Evolutionary conservation across 768 basidiomycete genomes (phyloP).

Genomic region (Pulveroboletus sp.): DNA sequence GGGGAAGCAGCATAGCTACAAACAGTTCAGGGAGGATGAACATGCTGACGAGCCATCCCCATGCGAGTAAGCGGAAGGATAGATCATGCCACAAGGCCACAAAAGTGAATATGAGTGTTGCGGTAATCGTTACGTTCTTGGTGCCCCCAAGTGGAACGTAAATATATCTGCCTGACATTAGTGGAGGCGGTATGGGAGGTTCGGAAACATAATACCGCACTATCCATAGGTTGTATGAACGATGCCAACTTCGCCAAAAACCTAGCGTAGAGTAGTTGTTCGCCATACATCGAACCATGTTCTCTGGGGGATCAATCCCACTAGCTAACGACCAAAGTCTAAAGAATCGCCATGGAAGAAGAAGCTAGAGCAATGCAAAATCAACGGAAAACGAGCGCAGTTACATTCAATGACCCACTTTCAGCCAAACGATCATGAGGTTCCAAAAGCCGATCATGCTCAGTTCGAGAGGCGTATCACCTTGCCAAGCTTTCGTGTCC

Average conservation of each 20-base stretch:
- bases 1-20: constrained; percentile 56
- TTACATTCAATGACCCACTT: constrained; percentile 46
- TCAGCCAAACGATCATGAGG: constrained; percentile 91
- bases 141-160: constrained; percentile 89
- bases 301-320: constrained; percentile 92
- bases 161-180: constrained; percentile 63
- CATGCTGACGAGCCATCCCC: constrained; percentile 93
- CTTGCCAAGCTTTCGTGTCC: constrained; percentile 76
- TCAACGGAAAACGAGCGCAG: not conserved
- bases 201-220: constrained; percentile 52
- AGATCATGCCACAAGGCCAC: constrained; percentile 98
- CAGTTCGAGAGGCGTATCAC: constrained; percentile 72
- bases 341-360: constrained; percentile 96
- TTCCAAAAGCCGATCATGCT: constrained; percentile 98
- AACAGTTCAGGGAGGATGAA: constrained; percentile 86
- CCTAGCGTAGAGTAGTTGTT: constrained; percentile 93
- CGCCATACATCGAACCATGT: constrained; percentile 97
- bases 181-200: not conserved
- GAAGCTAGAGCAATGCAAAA: constrained; percentile 47
- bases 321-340: constrained; percentile 87
- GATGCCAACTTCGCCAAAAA: constrained; percentile 97
- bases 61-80: constrained; percentile 78
- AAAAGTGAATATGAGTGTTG: constrained; percentile 84
- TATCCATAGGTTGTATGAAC: constrained; percentile 95
- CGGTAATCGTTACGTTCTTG: constrained; percentile 53